Conservation (phyloP, 768 basidiomycete species). For the Ramaria sp. region DNA sequence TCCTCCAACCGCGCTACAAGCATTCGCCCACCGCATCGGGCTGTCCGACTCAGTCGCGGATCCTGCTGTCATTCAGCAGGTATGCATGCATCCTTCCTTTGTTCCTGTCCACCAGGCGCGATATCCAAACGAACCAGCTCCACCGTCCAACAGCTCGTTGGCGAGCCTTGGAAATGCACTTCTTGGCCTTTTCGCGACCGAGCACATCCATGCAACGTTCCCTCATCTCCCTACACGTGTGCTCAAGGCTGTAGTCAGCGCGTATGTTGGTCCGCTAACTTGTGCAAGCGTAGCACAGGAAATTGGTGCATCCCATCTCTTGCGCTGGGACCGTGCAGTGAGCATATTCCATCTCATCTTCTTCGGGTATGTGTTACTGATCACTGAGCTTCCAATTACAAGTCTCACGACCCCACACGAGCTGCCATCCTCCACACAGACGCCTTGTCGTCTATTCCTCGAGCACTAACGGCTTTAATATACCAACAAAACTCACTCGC, state of each 20-base stretch:
- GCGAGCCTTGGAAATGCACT: conserved; percentile 74
- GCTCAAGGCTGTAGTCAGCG: conserved; percentile 82
- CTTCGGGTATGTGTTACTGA: conserved; percentile 1
- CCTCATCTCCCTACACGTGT: conserved; percentile 90
- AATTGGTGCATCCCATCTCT: conserved; percentile 65
- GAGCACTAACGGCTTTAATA: conserved; percentile 78
- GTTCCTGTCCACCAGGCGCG: conserved; percentile 43
- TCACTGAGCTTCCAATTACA: not conserved
- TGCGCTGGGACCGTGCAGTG: conserved; percentile 77
- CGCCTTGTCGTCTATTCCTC: conserved; percentile 79
- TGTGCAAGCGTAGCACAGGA: conserved; percentile 81
- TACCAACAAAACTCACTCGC: conserved; percentile 81
- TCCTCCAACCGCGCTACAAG: conserved; percentile 57
- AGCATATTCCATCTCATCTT: conserved; percentile 20
- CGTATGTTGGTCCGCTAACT: conserved; percentile 79
- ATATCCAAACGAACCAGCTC: conserved; percentile 41
- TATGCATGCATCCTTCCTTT: conserved; percentile 74
- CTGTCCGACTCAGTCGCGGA: conserved; percentile 46
- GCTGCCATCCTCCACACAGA: conserved; percentile 65
- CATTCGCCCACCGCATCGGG: conserved; percentile 70
- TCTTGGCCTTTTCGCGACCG: conserved; percentile 82
- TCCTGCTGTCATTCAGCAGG: conserved; percentile 51
- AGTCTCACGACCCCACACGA: conserved; percentile 35
- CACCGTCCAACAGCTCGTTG: conserved; percentile 66
- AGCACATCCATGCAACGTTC: conserved; percentile 69